Evolutionary conservation across 2,329 filamentous ascomycete genomes (phyloP).

Genomic region (Stagonosporopsis vannaccii): DNA sequence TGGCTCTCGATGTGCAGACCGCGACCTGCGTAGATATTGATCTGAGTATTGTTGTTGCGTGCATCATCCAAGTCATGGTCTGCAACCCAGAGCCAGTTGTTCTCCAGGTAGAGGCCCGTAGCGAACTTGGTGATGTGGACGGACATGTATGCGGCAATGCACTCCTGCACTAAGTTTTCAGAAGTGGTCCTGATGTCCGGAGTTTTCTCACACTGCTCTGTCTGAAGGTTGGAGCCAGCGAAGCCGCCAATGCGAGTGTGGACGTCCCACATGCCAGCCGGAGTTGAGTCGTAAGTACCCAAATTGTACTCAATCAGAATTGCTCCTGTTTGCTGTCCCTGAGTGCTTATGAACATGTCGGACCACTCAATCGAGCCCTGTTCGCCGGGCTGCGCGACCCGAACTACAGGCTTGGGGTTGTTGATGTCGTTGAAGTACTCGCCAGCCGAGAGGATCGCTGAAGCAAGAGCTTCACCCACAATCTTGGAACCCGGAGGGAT

Average conservation of each 20-base stretch:
- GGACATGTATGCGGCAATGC: constrained; percentile 72
- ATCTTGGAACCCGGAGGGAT: constrained; percentile 76
- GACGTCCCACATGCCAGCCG: constrained; percentile 83
- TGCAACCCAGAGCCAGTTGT: constrained; percentile 90
- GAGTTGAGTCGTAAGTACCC: constrained; percentile 59
- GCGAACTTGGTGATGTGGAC: constrained; percentile 60
- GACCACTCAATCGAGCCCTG: constrained; percentile 72
- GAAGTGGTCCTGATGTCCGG: constrained; percentile 64
- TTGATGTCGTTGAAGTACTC: constrained; percentile 54
- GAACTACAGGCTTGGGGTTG: constrained; percentile 69
- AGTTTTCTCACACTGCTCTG: constrained; percentile 78
- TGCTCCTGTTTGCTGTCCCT: constrained; percentile 71
- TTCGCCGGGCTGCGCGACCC: constrained; percentile 71
- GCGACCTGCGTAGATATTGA: constrained; percentile 86
- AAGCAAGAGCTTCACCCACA: constrained; percentile 84
- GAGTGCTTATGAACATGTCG: constrained; percentile 74
- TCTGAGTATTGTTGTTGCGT: constrained; percentile 69
- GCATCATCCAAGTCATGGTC: constrained; percentile 79
- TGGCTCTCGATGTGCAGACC: constrained; percentile 74
- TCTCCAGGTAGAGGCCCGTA: constrained; percentile 77
- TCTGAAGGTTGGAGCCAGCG: constrained; percentile 79
- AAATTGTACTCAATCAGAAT: constrained; percentile 78
- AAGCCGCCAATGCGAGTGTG: constrained; percentile 85
- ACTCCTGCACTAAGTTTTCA: constrained; percentile 63
- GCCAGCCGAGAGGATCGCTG: constrained; percentile 81